A percentile compares a stretch with the other conserved stretches of the same genome.
Conservation (phyloP, 2,329 filamentous ascomycete genomes). For the Trichoderma atroviride region DNA sequence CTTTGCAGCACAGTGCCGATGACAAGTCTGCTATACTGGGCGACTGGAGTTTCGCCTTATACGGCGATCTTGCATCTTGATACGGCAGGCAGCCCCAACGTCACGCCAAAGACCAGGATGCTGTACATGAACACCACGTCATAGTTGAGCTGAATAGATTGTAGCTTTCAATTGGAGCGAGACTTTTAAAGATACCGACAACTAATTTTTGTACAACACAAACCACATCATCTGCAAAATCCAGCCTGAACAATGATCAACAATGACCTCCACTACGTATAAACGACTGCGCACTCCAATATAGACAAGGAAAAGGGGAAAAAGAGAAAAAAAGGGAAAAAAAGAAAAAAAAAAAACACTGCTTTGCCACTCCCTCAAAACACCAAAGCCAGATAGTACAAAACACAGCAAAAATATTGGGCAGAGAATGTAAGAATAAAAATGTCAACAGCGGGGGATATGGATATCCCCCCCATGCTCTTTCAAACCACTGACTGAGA, state of each 20-base stretch:
- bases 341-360: background rate
- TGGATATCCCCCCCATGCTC: background rate
- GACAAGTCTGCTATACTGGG: constrained; percentile 10
- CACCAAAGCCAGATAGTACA: background rate
- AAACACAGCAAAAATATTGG: constrained; percentile 1
- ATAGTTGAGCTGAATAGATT: background rate
- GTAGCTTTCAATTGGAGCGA: background rate
- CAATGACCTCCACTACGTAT: background rate
- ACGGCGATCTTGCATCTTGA: constrained; percentile 21
- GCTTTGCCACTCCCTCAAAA: background rate
- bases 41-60: constrained; percentile 10
- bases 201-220: background rate
- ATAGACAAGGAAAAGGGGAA: background rate
- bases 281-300: background rate
- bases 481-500: constrained; percentile 1
- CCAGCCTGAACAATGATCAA: background rate
- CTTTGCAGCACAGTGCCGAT: constrained; percentile 20
- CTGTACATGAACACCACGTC: background rate
- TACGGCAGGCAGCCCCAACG: constrained; percentile 11
- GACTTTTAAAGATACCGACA: background rate
- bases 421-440: constrained; percentile 18
- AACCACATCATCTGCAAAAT: background rate
- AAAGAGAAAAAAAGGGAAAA: background rate
- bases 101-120: background rate
- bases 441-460: background rate